phyloP scores from a whole-genome alignment of 257 asterid genomes.

The Jacaranda mimosifolia region DNA sequence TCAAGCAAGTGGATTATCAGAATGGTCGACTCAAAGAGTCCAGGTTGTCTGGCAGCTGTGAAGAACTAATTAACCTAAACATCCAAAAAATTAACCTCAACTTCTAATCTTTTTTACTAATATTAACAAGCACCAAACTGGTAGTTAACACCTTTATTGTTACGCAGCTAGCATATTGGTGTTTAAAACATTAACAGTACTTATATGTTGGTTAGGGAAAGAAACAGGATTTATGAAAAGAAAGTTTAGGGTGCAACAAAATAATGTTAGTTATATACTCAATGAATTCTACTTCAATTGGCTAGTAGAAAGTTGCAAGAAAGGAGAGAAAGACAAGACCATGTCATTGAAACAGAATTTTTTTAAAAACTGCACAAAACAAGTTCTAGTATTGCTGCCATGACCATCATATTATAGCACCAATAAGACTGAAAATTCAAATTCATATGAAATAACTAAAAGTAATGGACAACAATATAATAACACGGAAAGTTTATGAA shows the following conservation, averaged over 20 bases:
- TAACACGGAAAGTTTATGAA: background rate
- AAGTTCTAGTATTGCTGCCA: background rate
- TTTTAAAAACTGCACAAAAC: constrained; percentile 4
- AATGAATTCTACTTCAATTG: constrained; percentile 13
- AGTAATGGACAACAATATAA: background rate
- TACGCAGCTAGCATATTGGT: background rate
- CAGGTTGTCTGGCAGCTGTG: background rate
- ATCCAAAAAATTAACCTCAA: too few relatives aligned
- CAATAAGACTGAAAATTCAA: background rate
- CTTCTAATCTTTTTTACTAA: too few relatives aligned
- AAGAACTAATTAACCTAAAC: background rate
- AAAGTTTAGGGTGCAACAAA: background rate
- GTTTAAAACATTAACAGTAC: background rate
- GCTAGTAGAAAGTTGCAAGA: background rate
- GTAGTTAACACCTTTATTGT: background rate
- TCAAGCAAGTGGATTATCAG: background rate
- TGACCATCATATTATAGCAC: constrained; percentile 9
- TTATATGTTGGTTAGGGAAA: background rate
- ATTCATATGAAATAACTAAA: background rate
- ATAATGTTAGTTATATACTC: constrained; percentile 5
- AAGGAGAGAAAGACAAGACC: background rate
- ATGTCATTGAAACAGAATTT: background rate
- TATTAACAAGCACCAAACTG: background rate
- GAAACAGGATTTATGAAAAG: background rate
- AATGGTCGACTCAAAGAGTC: background rate